Conservation (phyloP, 2,329 filamentous ascomycete species). For the Thielaviopsis ethacetica region DNA sequence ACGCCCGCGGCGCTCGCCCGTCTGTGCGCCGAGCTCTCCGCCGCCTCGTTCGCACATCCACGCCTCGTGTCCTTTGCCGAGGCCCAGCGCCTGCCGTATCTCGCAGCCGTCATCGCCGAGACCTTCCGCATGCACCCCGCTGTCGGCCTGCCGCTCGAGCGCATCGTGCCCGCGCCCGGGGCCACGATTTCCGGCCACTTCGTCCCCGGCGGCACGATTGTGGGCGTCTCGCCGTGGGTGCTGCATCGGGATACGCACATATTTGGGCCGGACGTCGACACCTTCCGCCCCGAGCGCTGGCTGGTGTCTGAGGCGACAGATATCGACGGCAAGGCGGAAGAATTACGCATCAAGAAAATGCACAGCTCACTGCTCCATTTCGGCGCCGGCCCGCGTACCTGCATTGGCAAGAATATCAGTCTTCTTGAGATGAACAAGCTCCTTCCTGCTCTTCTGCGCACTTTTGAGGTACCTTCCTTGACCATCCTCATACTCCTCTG, state of each 20-base stretch:
- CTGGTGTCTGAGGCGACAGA: slow-evolving; percentile 24
- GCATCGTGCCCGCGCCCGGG: slow-evolving; percentile 50
- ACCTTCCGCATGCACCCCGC: slow-evolving; percentile 55
- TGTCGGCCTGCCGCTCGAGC: slow-evolving; percentile 54
- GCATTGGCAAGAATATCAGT: slow-evolving; percentile 52
- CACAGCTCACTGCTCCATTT: slow-evolving; percentile 57
- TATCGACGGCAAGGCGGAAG: slow-evolving; percentile 23
- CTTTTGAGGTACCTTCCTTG: slow-evolving; percentile 38
- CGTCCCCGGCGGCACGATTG: slow-evolving; percentile 54
- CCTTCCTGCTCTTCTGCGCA: slow-evolving; percentile 41
- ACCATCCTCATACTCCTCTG: not conserved
- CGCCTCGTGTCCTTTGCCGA: slow-evolving; percentile 52
- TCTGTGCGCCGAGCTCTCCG: slow-evolving; percentile 47
- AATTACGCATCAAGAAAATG: slow-evolving; percentile 46
- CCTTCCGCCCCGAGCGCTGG: slow-evolving; percentile 50
- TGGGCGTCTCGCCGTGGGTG: slow-evolving; percentile 62
- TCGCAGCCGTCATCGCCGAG: slow-evolving; percentile 66
- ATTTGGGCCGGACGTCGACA: too few relatives aligned
- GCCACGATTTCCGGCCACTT: slow-evolving; percentile 42
- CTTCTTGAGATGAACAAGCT: slow-evolving; percentile 48
- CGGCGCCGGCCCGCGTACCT: slow-evolving; percentile 53
- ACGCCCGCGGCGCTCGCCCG: slow-evolving; percentile 37
- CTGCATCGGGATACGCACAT: slow-evolving; percentile 41
- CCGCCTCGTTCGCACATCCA: slow-evolving; percentile 34
- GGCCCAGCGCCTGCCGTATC: slow-evolving; percentile 53